Base-by-base conservation (phyloP, 768 basidiomycete species). In the Galerina marginata region DNA sequence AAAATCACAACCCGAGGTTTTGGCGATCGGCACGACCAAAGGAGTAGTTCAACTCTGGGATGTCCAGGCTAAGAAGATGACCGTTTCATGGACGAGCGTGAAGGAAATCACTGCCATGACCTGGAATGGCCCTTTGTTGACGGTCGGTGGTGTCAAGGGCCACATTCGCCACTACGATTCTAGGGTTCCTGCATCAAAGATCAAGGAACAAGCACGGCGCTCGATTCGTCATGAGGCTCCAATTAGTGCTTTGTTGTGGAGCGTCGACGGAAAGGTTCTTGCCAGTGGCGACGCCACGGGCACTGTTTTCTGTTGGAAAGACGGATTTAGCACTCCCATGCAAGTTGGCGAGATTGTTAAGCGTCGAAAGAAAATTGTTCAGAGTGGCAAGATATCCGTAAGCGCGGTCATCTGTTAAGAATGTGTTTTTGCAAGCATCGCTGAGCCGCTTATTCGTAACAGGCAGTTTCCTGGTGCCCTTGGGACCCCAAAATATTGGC, bases 401-500 rank as follows among this genome's bases (percentile, higher is more conserved):
- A 51, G 77, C 71, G 33, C 20, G 58, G n/a, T 23, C 6, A 7
- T 45, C 37, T 54, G 45, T 3, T 57, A 44, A 40, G 36, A 12
- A 14, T 29, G 16, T 29, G 12, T 51, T 15, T 43, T 40, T 36
- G 26, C 23, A 36, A 4, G 6, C 29, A 20, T 52, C 9, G 26
- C 50, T n/a, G n/a, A 43, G 50, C 20, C 53, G 42, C 15, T 29
- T 57, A 7, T 45, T 54, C 59, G 48, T 26, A 49, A 20, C 62
- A 92, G 90, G 90, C 91, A 0, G 77, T 96, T 55, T 87, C 91
- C 0, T 96, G 93, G 90, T 91, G 89, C 59, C 90, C 92, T 0
- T 95, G 93, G 93, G 84, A 89, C 66, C 79, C 86, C 0, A 86
- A 87, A 11, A 75, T 93, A 5, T 81, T 95, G 51, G 92, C 92